These are phyloP conservation scores for Neodidymelliopsis sp. DNA, from an alignment of 2,329 filamentous ascomycete species.

Conservation along the genomic window DNA sequence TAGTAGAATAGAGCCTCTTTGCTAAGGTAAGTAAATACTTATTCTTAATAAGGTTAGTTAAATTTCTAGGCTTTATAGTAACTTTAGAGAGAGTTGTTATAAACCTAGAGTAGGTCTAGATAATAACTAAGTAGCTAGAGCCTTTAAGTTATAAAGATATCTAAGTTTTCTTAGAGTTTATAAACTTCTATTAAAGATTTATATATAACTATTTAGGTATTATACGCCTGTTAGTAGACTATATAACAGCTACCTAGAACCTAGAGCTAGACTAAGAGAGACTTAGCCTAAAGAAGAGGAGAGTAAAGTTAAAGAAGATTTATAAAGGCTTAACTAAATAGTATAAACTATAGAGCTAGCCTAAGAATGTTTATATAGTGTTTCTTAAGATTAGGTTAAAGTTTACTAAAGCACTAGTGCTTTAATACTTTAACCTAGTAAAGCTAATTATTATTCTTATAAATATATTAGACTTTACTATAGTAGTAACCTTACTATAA, in stretches of 20 bases:
- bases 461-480: not conserved
- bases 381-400: not conserved
- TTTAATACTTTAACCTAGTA: not conserved
- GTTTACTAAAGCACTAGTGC: not conserved
- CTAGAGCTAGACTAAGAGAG: not conserved
- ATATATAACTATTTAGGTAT: not conserved
- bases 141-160: not conserved
- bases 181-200: not conserved
- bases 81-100: not conserved
- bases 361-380: not conserved
- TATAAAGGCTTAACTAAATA: not conserved
- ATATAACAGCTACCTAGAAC: not conserved
- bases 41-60: not conserved
- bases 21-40: too few species aligned
- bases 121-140: not conserved
- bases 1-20: too few species aligned
- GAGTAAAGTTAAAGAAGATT: not conserved
- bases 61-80: not conserved
- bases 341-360: not conserved
- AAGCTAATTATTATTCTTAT: not conserved
- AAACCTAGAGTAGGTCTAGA: too few species aligned
- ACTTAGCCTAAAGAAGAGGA: too few species aligned
- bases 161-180: not conserved
- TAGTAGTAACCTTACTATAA: not conserved
- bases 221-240: not conserved